Percentiles rank a stretch among this genome's conserved stretches.
Conservation (phyloP, 78 protist genomes). For the Dictyostelium citrinum region DNA sequence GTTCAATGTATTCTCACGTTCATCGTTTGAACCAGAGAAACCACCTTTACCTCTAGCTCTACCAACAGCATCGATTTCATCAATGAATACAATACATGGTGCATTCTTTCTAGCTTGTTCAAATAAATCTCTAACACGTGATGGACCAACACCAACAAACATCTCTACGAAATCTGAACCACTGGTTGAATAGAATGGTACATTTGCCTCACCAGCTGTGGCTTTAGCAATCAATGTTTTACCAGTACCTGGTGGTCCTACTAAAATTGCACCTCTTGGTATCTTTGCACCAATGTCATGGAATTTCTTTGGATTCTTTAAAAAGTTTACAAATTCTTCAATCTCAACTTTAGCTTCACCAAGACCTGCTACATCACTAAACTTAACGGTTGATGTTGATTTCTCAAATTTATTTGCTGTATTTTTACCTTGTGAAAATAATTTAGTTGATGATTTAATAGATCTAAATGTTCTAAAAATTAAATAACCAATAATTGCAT, state of each 20-base stretch:
- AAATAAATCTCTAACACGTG: constrained; percentile 91
- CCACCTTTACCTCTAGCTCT: constrained; percentile 70
- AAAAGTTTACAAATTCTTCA: constrained; percentile 95
- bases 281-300: constrained; percentile 93
- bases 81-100: constrained; percentile 92
- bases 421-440: constrained; percentile 23
- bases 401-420: constrained; percentile 55
- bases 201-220: constrained; percentile 97
- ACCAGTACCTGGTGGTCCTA: constrained; percentile 99
- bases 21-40: constrained; percentile 87
- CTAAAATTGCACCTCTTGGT: constrained; percentile 94
- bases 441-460: neutral
- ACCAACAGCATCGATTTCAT: constrained; percentile 96
- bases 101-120: constrained; percentile 90
- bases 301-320: constrained; percentile 93
- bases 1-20: constrained; percentile 98
- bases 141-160: constrained; percentile 98
- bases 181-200: constrained; percentile 94
- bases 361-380: constrained; percentile 93
- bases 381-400: constrained; percentile 30
- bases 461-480: constrained; percentile 16
- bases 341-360: constrained; percentile 95
- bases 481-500: constrained; percentile 6
- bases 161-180: constrained; percentile 98
- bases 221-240: constrained; percentile 96